Percentiles rank a stretch among this genome's conserved stretches.
These are phyloP conservation scores for Aspergillus candidus DNA, from an alignment of 2,329 filamentous ascomycete genomes.

Conservation along the genomic window DNA sequence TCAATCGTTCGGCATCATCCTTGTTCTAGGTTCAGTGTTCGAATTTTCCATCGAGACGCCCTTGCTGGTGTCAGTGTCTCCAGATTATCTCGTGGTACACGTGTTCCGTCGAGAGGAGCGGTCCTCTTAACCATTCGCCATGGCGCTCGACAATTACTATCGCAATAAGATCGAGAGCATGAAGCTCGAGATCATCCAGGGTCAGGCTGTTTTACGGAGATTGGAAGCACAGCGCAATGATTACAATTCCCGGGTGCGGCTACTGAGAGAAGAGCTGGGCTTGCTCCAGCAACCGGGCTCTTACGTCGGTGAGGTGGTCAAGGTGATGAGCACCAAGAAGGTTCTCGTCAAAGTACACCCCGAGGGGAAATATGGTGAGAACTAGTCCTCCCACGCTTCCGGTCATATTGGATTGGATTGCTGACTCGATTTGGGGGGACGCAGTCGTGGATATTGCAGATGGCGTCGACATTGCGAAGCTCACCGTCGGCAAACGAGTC, in stretches of 20 bases:
- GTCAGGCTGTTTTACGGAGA: constrained; percentile 87
- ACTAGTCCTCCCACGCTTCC: no score
- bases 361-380: constrained; percentile 88
- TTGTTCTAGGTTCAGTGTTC: no score
- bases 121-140: constrained; percentile 47
- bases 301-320: constrained; percentile 98
- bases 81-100: background rate
- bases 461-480: constrained; percentile 87
- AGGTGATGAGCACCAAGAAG: constrained; percentile 99
- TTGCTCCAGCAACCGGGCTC: constrained; percentile 94
- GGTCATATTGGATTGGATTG: background rate
- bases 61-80: no score
- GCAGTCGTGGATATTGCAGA: constrained; percentile 93
- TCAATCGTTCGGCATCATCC: no score
- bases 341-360: constrained; percentile 98
- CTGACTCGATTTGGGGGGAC: constrained; percentile 6
- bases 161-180: constrained; percentile 99
- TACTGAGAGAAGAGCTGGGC: constrained; percentile 91
- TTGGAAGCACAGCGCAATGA: constrained; percentile 98
- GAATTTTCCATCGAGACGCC: no score
- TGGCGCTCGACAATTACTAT: constrained; percentile 99
- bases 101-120: constrained; percentile 15
- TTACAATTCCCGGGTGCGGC: constrained; percentile 95
- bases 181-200: constrained; percentile 99
- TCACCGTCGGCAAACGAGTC: constrained; percentile 95